phyloP scores from a whole-genome alignment of 805 yeast species.

The Saccharomycopsis fibuligera region DNA sequence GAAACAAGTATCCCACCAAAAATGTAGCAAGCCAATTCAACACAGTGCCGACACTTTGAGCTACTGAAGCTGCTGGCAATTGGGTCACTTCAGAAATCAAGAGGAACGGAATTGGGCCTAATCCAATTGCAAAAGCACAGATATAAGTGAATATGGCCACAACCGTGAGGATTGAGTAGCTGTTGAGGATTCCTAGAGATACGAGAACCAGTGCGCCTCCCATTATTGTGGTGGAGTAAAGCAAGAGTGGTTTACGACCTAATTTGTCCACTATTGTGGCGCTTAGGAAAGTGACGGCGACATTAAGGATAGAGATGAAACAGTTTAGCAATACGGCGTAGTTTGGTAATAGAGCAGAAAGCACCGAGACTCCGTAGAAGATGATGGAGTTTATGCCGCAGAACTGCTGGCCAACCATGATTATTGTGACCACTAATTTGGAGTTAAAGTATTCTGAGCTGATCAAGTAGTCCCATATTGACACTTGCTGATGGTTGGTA shows the following conservation, averaged over 20 bases:
- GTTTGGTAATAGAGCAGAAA: conserved; percentile 64
- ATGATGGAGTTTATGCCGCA: conserved; percentile 90
- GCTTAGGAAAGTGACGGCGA: conserved; percentile 63
- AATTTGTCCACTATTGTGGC: conserved; percentile 69
- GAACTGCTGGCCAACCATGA: conserved; percentile 82
- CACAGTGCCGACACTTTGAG: conserved; percentile 89
- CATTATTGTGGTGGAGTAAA: conserved; percentile 65
- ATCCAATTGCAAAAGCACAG: conserved; percentile 80
- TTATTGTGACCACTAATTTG: conserved; percentile 57
- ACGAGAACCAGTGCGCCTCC: conserved; percentile 55
- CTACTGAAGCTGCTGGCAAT: conserved; percentile 67
- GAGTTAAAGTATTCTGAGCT: conserved; percentile 7
- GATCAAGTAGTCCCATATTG: conserved; percentile 12
- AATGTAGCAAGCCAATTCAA: conserved; percentile 92
- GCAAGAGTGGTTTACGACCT: conserved; percentile 71
- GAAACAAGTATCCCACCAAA: conserved; percentile 73
- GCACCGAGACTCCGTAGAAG: conserved; percentile 85
- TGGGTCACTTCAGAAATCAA: conserved; percentile 87
- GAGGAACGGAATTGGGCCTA: conserved; percentile 94
- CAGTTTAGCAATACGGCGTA: conserved; percentile 70
- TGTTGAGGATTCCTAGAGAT: conserved; percentile 57
- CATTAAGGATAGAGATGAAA: conserved; percentile 67
- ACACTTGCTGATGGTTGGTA: neutral
- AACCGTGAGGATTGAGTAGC: conserved; percentile 46
- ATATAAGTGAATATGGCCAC: conserved; percentile 68